Evolutionary conservation across 148 eudicot genomes (phyloP).

Genomic region (Limonium bicolor): DNA sequence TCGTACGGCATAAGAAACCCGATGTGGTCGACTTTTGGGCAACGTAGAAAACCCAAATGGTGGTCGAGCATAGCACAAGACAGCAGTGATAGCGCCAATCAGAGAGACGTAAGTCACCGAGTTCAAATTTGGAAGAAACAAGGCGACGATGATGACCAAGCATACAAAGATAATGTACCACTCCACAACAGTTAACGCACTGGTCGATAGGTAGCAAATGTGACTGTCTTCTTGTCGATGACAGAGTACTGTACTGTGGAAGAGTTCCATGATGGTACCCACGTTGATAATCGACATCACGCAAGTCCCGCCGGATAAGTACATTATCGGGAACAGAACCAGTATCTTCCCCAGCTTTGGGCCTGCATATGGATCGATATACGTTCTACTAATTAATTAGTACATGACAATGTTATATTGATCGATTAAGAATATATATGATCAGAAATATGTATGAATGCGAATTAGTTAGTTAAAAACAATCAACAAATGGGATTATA

Average conservation of each 20-base stretch:
- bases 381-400: too few relatives aligned
- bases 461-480: too few relatives aligned
- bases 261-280: constrained; percentile 23
- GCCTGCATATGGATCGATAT: constrained; percentile 29
- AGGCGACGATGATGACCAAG: constrained; percentile 26
- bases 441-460: too few relatives aligned
- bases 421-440: too few relatives aligned
- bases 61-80: constrained; percentile 24
- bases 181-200: constrained; percentile 15
- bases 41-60: constrained; percentile 8
- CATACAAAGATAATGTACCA: constrained; percentile 41
- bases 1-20: not conserved
- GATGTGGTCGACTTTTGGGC: constrained; percentile 8
- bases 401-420: too few relatives aligned
- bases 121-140: constrained; percentile 39
- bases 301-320: constrained; percentile 60
- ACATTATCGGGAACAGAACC: constrained; percentile 40
- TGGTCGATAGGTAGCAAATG: constrained; percentile 6
- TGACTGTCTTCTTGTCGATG: constrained; percentile 13
- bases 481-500: not conserved
- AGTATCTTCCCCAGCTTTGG: constrained; percentile 39
- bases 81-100: constrained; percentile 29
- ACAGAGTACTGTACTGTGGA: constrained; percentile 15
- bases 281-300: constrained; percentile 28
- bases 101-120: constrained; percentile 33